phyloP scores from a whole-genome alignment of 2,329 filamentous ascomycete species.

The Calonectria ilicicola region DNA sequence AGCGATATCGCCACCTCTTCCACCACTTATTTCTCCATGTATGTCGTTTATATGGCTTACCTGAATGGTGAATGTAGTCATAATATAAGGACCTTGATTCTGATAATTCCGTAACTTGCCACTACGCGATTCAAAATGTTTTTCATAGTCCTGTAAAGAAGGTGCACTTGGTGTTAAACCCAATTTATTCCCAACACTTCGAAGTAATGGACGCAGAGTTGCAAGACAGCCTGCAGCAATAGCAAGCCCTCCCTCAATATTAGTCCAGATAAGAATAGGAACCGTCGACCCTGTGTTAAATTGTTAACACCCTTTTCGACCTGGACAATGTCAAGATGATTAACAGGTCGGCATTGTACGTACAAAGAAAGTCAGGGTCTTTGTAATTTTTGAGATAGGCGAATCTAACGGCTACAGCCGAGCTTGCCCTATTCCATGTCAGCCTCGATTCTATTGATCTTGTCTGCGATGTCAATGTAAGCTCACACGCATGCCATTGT shows the following conservation, averaged over 20 bases:
- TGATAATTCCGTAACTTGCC: background rate
- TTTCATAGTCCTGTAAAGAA: background rate
- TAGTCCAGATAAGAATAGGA: slow-evolving; percentile 57
- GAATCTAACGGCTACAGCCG: slow-evolving; percentile 50
- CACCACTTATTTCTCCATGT: background rate
- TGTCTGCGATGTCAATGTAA: background rate
- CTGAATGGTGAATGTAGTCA: background rate
- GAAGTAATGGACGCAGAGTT: slow-evolving; percentile 54
- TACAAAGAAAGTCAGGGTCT: slow-evolving; percentile 52
- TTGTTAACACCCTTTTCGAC: background rate
- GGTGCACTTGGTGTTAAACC: background rate
- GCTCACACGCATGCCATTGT: slow-evolving; percentile 62
- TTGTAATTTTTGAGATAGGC: slow-evolving; percentile 46
- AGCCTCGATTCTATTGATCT: background rate
- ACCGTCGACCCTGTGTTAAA: slow-evolving; percentile 43
- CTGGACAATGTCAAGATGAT: background rate
- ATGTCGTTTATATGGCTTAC: background rate
- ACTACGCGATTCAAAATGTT: background rate
- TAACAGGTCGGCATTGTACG: background rate
- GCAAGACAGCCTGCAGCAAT: slow-evolving; percentile 56
- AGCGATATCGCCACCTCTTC: background rate
- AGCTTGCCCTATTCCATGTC: slow-evolving; percentile 46
- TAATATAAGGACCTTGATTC: background rate
- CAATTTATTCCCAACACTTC: slow-evolving; percentile 42
- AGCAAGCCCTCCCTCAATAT: slow-evolving; percentile 55